Evolutionary conservation across 371 early-diverging fungal species (phyloP).

Genomic region (Apophysomyces variabilis): DNA sequence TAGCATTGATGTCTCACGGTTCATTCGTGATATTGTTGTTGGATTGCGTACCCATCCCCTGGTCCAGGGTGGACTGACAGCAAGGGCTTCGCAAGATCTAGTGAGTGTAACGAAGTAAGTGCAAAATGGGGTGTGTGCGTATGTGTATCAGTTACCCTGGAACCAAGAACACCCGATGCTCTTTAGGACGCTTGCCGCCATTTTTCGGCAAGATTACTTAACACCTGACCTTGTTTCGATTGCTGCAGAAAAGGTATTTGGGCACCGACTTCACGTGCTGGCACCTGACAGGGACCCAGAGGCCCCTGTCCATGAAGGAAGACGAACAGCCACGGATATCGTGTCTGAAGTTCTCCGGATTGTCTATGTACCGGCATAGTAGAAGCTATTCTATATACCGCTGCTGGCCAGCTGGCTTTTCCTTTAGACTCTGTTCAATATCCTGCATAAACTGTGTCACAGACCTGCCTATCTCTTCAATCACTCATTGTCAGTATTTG

Average conservation of each 20-base stretch:
- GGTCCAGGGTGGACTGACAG: slow-evolving; percentile 64
- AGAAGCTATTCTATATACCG: background rate
- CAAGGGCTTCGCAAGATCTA: slow-evolving; percentile 61
- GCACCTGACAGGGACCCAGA: background rate
- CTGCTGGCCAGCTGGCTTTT: background rate
- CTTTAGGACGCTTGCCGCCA: slow-evolving; percentile 52
- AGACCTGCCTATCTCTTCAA: background rate
- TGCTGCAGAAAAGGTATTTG: slow-evolving; percentile 52
- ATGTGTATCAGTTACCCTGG: background rate
- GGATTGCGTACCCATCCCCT: slow-evolving; percentile 64
- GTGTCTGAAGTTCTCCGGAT: slow-evolving; percentile 21
- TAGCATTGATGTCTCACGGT: slow-evolving; percentile 62
- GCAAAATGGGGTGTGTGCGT: background rate
- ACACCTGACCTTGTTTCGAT: slow-evolving; percentile 65
- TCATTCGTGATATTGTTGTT: slow-evolving; percentile 67
- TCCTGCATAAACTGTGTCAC: background rate
- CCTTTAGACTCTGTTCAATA: background rate
- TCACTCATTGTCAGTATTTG: too few relatives aligned
- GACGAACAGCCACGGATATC: slow-evolving; percentile 13
- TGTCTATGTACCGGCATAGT: slow-evolving; percentile 23
- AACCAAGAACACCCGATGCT: background rate
- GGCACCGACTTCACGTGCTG: slow-evolving; percentile 23
- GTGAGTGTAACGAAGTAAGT: slow-evolving; percentile 58
- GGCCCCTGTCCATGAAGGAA: slow-evolving; percentile 1
- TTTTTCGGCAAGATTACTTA: slow-evolving; percentile 59